phyloP scores from a whole-genome alignment of 768 basidiomycete species.

The Podaxis sp. region DNA sequence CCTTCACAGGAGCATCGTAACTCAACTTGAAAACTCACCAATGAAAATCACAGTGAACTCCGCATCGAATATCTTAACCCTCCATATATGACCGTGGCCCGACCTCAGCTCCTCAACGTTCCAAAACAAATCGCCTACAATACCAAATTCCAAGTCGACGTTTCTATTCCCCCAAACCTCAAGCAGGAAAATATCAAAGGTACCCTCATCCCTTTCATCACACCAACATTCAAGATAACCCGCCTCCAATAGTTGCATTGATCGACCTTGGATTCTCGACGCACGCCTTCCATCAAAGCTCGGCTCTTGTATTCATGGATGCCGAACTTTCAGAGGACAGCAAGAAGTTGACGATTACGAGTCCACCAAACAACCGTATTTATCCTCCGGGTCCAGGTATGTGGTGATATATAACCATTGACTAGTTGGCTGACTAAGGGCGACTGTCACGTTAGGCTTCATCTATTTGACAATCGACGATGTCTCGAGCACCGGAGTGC shows the following conservation, averaged over 20 bases:
- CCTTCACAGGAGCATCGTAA: not conserved
- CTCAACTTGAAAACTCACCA: not conserved
- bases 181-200: slow-evolving; percentile 27
- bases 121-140: slow-evolving; percentile 34
- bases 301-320: slow-evolving; percentile 31
- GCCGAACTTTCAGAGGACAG: slow-evolving; percentile 26
- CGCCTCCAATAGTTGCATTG: slow-evolving; percentile 25
- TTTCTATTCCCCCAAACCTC: slow-evolving; percentile 26
- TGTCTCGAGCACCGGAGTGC: slow-evolving; percentile 32
- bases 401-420: not conserved
- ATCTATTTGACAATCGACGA: not conserved
- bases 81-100: slow-evolving; percentile 34
- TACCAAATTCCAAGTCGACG: slow-evolving; percentile 27
- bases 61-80: slow-evolving; percentile 38
- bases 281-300: slow-evolving; percentile 36
- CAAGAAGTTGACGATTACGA: slow-evolving; percentile 28
- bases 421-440: not conserved
- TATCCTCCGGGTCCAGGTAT: slow-evolving; percentile 37
- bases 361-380: slow-evolving; percentile 30
- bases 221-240: not conserved
- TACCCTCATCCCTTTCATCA: slow-evolving; percentile 9
- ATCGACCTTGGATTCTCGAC: slow-evolving; percentile 40
- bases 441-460: not conserved
- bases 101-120: slow-evolving; percentile 30
- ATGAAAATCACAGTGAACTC: slow-evolving; percentile 27